A percentile compares a stretch with the other conserved stretches of the same genome.
Conservation (phyloP, 2,329 filamentous ascomycete species). For the Exophiala alcalophila region DNA sequence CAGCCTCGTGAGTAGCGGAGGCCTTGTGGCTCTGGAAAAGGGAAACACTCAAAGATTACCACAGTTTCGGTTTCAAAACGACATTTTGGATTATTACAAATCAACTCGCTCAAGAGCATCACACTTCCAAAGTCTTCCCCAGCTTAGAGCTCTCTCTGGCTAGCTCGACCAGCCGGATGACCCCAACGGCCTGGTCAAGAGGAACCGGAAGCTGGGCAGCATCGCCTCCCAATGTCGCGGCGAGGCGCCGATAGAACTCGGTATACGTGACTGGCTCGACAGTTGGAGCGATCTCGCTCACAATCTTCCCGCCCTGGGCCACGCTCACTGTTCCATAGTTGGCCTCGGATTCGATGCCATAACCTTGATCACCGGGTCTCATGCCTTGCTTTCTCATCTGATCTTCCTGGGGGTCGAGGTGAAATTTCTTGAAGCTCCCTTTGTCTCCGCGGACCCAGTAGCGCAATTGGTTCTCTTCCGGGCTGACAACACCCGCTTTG, state of each 20-base stretch:
- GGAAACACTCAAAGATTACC: no score
- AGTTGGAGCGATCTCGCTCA: constrained; percentile 53
- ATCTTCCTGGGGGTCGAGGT: constrained; percentile 72
- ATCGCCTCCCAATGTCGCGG: constrained; percentile 51
- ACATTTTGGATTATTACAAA: no score
- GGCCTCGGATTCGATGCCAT: constrained; percentile 61
- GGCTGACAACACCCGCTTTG: constrained; percentile 66
- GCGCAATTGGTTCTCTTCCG: constrained; percentile 65
- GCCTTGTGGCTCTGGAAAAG: no score
- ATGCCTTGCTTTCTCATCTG: constrained; percentile 62
- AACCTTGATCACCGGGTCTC: constrained; percentile 59
- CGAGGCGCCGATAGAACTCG: constrained; percentile 61
- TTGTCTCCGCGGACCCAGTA: constrained; percentile 75
- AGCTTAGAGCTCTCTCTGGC: constrained; percentile 53
- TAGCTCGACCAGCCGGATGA: constrained; percentile 57
- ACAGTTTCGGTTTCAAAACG: no score
- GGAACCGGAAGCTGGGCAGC: constrained; percentile 54
- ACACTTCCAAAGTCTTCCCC: constrained; percentile 47
- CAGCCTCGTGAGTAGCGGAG: no score
- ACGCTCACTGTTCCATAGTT: constrained; percentile 60
- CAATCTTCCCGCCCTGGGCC: constrained; percentile 52
- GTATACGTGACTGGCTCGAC: constrained; percentile 65
- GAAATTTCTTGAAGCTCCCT: constrained; percentile 70
- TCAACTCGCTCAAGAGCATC: background rate
- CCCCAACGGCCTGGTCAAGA: constrained; percentile 51